Evolutionary conservation across 345 rosid species (phyloP), one percentile per base, ranked within the genome.

Genomic region (Pseudoturritis turrita): DNA sequence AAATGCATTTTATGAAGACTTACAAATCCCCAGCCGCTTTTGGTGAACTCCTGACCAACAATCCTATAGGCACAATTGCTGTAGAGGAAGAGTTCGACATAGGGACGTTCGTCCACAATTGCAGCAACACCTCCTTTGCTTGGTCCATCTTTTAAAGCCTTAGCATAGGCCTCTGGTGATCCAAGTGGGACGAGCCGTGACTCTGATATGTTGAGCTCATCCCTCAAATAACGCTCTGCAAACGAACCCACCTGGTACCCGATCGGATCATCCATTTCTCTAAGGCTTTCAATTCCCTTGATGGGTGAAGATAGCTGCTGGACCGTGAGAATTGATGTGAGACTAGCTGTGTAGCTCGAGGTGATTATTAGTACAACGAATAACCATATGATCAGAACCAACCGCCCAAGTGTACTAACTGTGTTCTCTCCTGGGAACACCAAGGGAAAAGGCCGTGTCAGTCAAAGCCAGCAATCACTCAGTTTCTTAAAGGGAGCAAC

Each of bases 341-440:
- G 81, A 80, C 95, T 89, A 39, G 98, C 97, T 10, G 98, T 94
- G 88, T 91, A 94, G 82, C 95, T 95, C 1, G 97, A 95, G 85
- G 88, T 95, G 75, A 95, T 84, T 68, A 95, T 89, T 62, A 91
- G 78, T 50, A 95, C 99, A 49, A 91, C 96, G 52, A 88, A 95
- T 52, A 95, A 88, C 99, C 97, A 91, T 78, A 91, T 85, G 59
- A 91, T 78, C 55, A 91, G 85, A 74, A 95, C 99, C 50, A 85
- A 12, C 21, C 96, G 88, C 33, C 96, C 99, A 44, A 95, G 90
- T 58, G 91, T 79, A 80, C 96, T 91, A 14, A 88, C 77, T 6
- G 91, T 94, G 65, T 82, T 94, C 80, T 94, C 96, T 77, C 79
- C 98, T 94, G 94, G 76, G 56, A 72, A 70, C 77, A 45, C 72